Conservation (phyloP, 1,284 basidiomycete species). For the Volvariella surrecta region DNA sequence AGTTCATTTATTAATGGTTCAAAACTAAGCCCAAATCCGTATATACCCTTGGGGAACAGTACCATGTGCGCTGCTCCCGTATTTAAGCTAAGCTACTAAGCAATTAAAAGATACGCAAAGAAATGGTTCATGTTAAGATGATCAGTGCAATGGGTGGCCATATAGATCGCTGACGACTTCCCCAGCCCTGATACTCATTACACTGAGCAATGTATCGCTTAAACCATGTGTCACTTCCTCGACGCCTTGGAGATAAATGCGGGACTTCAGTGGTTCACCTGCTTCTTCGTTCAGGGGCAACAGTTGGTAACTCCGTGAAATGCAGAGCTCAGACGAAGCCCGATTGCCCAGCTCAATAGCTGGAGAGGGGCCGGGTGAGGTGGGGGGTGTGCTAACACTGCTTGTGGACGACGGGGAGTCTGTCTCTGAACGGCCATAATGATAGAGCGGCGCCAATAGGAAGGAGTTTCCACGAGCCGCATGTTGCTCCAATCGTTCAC, state of each 20-base stretch:
- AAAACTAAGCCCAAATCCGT: too few species aligned
- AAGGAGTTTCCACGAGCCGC: too few species aligned
- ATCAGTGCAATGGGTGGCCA: not conserved
- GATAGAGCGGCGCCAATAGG: conserved; percentile 7
- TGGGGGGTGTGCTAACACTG: conserved; percentile 21
- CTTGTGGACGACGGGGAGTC: conserved; percentile 11
- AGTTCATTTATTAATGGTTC: too few species aligned
- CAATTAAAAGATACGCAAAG: too few species aligned
- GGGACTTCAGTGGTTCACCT: conserved; percentile 18
- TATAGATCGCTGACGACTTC: conserved; percentile 38
- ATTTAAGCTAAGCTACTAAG: too few species aligned
- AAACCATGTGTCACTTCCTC: conserved; percentile 51
- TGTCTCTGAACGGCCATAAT: conserved; percentile 6
- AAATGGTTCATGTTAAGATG: too few species aligned
- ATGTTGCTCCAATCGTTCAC: conserved; percentile 6
- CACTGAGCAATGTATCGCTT: conserved; percentile 48
- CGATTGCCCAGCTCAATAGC: conserved; percentile 12
- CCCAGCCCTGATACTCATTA: conserved; percentile 39
- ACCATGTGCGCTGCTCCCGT: too few species aligned
- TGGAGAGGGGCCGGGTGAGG: conserved; percentile 18
- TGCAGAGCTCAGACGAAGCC: conserved; percentile 25
- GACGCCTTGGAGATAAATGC: conserved; percentile 48
- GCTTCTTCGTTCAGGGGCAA: conserved; percentile 19
- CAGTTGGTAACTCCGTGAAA: conserved; percentile 38
- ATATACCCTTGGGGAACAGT: too few species aligned